Base-by-base conservation (phyloP, 768 basidiomycete species). In the Leccinum barrowsii region DNA sequence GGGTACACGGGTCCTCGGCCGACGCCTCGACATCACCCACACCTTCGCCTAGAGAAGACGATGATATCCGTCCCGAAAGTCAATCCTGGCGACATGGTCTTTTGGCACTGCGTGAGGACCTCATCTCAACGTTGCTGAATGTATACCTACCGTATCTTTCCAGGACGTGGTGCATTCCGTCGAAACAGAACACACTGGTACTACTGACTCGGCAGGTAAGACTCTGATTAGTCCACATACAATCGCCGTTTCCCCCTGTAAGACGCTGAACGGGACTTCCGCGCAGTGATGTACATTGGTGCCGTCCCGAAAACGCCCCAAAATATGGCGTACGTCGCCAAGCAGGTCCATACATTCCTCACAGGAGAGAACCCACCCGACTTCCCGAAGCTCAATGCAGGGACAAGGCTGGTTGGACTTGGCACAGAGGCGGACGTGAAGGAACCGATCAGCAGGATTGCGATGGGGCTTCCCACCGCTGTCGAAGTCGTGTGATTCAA, bases 61-160 rank as follows among this genome's bases (percentile, higher is more conserved):
- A 90, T 92, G 87, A 82, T 82, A 24, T 83, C 85, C 2, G 76
- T 89, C 10, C 89, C 89, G 1, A 81, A 78, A 60, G 89, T 92
- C 5, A 75, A 78, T 51, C 89, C 90, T 0, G 90, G 90, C 2
- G 90, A 92, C 67, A 83, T 86, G 64, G 86, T 89, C 3, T 90
- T 87, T 72, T 90, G 89, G 87, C 87, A 89, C 63, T 86, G 85
- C 57, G 82, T 80, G 54, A 46, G 75, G 59, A 2, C 22, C 3
- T 1, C 21, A 62, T 52, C 5, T 28, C 10, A 12, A 50, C 19
- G 4, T n/a, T 34, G 37, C 8, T 7, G 37, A 30, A 22, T 28
- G 12, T 21, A 15, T 37, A 46, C 4, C 40, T 35, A 15, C 57
- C 4, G 52, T 65, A 58, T 24, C 17, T 8, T 59, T 59, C 64